Conservation (phyloP, 495 filamentous ascomycete genomes). For the Trypethelium eluteriae region DNA sequence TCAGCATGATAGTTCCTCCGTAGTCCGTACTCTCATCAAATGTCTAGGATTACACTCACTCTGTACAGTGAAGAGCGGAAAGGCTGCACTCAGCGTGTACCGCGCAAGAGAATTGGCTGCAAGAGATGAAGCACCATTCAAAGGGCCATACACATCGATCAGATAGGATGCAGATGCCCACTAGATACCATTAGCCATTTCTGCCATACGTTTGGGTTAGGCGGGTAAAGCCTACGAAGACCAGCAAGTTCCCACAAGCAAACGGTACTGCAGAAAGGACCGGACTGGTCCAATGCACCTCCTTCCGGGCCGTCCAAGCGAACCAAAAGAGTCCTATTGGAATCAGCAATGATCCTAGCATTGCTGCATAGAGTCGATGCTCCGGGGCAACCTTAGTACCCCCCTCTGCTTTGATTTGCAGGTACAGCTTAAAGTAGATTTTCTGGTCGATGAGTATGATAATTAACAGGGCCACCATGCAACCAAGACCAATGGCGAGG, state of each 20-base stretch:
- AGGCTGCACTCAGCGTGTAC: slow-evolving; percentile 54
- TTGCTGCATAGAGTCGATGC: slow-evolving; percentile 37
- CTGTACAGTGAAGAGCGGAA: slow-evolving; percentile 52
- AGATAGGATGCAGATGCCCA: slow-evolving; percentile 46
- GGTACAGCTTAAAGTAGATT: slow-evolving; percentile 29
- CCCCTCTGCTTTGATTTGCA: slow-evolving; percentile 34
- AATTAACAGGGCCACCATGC: slow-evolving; percentile 34
- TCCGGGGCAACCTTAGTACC: slow-evolving; percentile 35
- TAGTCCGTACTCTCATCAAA: not conserved
- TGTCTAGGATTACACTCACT: slow-evolving; percentile 20
- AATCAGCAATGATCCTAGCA: slow-evolving; percentile 39
- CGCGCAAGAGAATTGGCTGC: slow-evolving; percentile 58
- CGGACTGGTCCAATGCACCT: slow-evolving; percentile 47
- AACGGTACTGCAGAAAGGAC: slow-evolving; percentile 55
- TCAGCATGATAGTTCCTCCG: not conserved
- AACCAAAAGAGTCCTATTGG: slow-evolving; percentile 46
- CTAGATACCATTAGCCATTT: slow-evolving; percentile 20
- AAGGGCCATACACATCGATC: slow-evolving; percentile 51
- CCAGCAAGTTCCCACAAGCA: slow-evolving; percentile 56
- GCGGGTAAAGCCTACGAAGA: slow-evolving; percentile 41
- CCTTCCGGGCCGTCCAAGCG: slow-evolving; percentile 38
- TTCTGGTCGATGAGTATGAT: slow-evolving; percentile 39
- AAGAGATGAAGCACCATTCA: slow-evolving; percentile 52
- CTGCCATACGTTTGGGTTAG: slow-evolving; percentile 2
- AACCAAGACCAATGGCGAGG: slow-evolving; percentile 43